A percentile compares a stretch with the other conserved stretches of the same genome.
Conservation (phyloP, 176 grass and related monocot species). For the Carex cristatella region DNA sequence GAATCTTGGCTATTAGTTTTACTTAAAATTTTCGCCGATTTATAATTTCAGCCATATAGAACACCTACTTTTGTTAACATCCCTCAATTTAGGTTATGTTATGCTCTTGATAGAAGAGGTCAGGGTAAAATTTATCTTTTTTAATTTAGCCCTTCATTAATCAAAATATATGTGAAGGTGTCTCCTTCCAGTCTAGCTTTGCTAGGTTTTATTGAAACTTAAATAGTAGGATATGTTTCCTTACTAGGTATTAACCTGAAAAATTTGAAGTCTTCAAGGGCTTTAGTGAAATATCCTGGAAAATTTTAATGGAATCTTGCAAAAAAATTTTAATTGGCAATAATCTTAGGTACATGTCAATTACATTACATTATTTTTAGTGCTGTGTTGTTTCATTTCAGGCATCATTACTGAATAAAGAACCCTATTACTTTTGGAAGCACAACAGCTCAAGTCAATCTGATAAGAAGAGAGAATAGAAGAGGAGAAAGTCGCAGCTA, state of each 20-base stretch:
- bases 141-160: not conserved
- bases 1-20: not conserved
- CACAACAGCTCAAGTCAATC: not conserved
- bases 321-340: not conserved
- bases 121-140: not conserved
- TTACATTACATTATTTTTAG: slow-evolving; percentile 7
- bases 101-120: not conserved
- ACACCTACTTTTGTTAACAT: not conserved
- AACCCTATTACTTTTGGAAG: not conserved
- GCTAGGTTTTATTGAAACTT: not conserved
- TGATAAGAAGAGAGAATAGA: not conserved
- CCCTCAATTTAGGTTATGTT: not conserved
- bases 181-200: not conserved
- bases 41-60: not conserved
- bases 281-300: not conserved
- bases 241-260: not conserved
- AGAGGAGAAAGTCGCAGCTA: not conserved
- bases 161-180: not conserved
- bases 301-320: not conserved
- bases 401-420: not conserved
- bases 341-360: not conserved
- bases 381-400: not conserved
- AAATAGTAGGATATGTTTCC: not conserved
- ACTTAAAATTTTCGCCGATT: not conserved
- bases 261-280: not conserved